These are phyloP conservation scores for Brassica carinata DNA, from an alignment of 345 rosid species.

Conservation along the genomic window DNA sequence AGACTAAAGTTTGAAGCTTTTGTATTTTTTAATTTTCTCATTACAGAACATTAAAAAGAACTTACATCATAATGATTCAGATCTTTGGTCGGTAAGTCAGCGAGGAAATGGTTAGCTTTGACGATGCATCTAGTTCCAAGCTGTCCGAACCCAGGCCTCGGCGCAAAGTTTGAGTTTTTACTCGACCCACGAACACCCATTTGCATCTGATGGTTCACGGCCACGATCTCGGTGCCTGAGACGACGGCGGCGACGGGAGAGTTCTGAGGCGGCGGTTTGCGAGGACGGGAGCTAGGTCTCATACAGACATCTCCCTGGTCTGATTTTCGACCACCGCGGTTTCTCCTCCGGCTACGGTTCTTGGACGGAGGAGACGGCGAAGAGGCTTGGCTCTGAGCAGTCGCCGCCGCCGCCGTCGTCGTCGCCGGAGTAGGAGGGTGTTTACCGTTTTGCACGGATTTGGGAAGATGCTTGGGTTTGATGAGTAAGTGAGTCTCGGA, in stretches of 20 bases:
- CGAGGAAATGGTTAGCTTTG: slow-evolving; percentile 96
- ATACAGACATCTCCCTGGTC: slow-evolving; percentile 84
- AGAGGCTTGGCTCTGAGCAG: slow-evolving; percentile 55
- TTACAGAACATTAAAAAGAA: slow-evolving; percentile 18
- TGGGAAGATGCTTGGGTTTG: slow-evolving; percentile 59
- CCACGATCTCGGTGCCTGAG: neutral
- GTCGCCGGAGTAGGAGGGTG: slow-evolving; percentile 12
- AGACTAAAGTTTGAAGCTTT: neutral
- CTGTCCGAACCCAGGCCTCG: slow-evolving; percentile 86
- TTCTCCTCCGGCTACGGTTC: slow-evolving; percentile 77
- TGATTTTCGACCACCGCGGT: slow-evolving; percentile 92
- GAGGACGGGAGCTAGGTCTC: slow-evolving; percentile 96
- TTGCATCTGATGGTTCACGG: slow-evolving; percentile 43
- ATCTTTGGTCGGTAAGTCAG: slow-evolving; percentile 89
- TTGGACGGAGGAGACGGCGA: slow-evolving; percentile 78
- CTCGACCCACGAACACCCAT: slow-evolving; percentile 41
- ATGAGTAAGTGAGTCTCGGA: slow-evolving; percentile 73
- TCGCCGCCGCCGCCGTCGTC: neutral
- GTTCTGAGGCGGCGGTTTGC: slow-evolving; percentile 48
- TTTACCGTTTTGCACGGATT: slow-evolving; percentile 73
- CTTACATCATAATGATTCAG: slow-evolving; percentile 93
- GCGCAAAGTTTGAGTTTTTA: slow-evolving; percentile 74
- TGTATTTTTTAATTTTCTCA: neutral
- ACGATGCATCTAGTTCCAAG: slow-evolving; percentile 92
- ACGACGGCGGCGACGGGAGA: neutral